These are phyloP conservation scores for Pleurotus citrinopileatus DNA, from an alignment of 768 basidiomycete genomes.

Conservation along the genomic window DNA sequence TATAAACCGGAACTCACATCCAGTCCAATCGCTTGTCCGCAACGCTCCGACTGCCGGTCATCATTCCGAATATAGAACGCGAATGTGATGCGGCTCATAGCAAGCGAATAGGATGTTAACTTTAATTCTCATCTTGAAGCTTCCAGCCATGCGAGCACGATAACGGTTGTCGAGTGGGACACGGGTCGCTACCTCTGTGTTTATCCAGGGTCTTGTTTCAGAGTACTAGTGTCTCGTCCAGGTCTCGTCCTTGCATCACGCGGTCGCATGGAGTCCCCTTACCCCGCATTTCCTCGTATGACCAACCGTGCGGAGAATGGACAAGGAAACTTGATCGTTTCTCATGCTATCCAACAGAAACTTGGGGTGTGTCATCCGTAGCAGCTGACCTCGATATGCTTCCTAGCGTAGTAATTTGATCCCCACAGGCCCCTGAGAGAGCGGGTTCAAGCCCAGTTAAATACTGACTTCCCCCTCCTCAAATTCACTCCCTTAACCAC, in stretches of 20 bases:
- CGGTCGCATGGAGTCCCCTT: constrained; percentile 7
- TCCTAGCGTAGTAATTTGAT: not conserved
- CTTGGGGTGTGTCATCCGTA: constrained; percentile 5
- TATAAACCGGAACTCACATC: not conserved
- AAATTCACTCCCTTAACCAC: not conserved
- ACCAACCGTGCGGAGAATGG: constrained; percentile 1
- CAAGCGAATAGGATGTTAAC: too few species aligned
- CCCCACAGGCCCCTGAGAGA: not conserved
- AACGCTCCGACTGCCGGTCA: not conserved
- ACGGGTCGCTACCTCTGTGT: too few species aligned
- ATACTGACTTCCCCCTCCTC: not conserved
- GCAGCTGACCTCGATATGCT: constrained; percentile 7
- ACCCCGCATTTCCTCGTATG: constrained; percentile 7
- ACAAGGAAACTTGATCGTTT: not conserved
- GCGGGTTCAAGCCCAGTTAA: not conserved
- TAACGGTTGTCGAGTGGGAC: too few species aligned
- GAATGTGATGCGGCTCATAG: not conserved
- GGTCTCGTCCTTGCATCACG: not conserved
- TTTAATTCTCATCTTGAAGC: too few species aligned
- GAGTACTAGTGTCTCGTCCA: too few species aligned
- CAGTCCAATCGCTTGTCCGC: not conserved
- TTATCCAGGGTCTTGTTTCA: too few species aligned
- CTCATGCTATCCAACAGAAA: not conserved
- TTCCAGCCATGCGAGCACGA: too few species aligned
- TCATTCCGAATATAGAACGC: not conserved